Evolutionary conservation across 2,329 filamentous ascomycete species (phyloP), one percentile per base, ranked within the genome.

Genomic region (Sordariomycetes sp.): DNA sequence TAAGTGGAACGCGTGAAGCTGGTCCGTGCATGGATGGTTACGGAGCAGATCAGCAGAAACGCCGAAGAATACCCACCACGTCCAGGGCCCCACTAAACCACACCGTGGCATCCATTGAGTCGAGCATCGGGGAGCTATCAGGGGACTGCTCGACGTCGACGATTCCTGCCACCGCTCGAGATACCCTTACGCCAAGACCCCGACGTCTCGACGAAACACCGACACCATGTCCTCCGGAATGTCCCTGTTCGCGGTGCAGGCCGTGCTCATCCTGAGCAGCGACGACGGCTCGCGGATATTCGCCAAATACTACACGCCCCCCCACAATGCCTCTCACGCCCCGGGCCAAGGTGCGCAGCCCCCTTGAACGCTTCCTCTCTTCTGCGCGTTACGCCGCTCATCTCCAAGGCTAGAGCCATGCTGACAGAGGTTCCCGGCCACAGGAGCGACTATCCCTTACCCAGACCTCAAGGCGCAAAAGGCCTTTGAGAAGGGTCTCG

Each of bases 251-350:
- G 83, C 85, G 66, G 79, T 90, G 67, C 86, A 88, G 70, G 87
- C 87, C 67, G 79, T 91, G 69, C 78, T 90, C 63, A 84, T 91
- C 65, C 84, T 91, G 69, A 84, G 86, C 66, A 85, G 86, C 60
- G 90, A 96, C 73, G 92, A 97, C 71, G 89, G 89, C 68, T 87
- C 87, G 60, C 84, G 92, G 71, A 89, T 97, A 74, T 90, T 96
- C 70, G 84, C 90, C 67, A 96, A 96, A 78, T 96, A 96, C 81
- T 96, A 92, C 78, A 73, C 71, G 72, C 76, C 72, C 75, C 87
- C 70, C 71, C 86, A 75, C 67, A 70, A 68, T 70, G 70, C 69
- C 66, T 69, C 70, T 51, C 35, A 22, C 25, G 52, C 56, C 63
- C 32, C 25, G 58, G 35, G 51, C 32, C 45, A 54, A 56, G 50